Evolutionary conservation across 805 yeast genomes (phyloP).

Genomic region (Candida alai): DNA sequence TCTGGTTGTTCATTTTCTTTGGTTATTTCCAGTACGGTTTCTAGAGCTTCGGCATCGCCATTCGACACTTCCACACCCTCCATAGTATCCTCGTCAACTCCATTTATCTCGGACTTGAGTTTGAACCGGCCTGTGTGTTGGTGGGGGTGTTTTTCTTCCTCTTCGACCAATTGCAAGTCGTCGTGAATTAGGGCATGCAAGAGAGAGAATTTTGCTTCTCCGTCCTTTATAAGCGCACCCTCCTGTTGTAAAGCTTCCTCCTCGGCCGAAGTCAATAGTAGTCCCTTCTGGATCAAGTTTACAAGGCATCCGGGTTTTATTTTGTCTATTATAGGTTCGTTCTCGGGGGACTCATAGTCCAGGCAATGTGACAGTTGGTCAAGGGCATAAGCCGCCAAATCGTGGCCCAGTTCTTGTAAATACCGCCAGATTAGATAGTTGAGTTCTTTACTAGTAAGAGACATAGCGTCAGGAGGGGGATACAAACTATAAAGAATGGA

Average conservation of each 20-base stretch:
- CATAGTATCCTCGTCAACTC: constrained; percentile 8
- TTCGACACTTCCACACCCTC: constrained; percentile 9
- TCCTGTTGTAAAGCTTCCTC: constrained; percentile 32
- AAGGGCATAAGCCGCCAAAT: constrained; percentile 74
- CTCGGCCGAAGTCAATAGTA: constrained; percentile 71
- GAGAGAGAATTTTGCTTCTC: constrained; percentile 37
- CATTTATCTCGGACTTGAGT: constrained; percentile 12
- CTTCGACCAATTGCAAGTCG: constrained; percentile 17
- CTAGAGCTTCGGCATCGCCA: too few relatives aligned
- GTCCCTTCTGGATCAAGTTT: constrained; percentile 79
- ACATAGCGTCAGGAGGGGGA: too few relatives aligned
- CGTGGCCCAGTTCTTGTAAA: constrained; percentile 78
- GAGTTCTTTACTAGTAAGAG: constrained; percentile 76
- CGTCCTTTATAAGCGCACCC: constrained; percentile 1
- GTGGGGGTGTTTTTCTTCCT: constrained; percentile 3
- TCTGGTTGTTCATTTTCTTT: not conserved
- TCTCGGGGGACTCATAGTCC: constrained; percentile 45
- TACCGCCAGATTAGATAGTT: constrained; percentile 93
- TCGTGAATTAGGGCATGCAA: constrained; percentile 52
- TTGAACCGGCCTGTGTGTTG: constrained; percentile 8
- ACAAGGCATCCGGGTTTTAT: constrained; percentile 83
- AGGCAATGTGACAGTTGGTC: constrained; percentile 68
- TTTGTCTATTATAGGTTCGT: constrained; percentile 31
- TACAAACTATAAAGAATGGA: too few relatives aligned
- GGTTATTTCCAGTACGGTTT: constrained; percentile 2